Base-by-base conservation (phyloP, 176 grass and related monocot genomes). In the Puccinellia tenuiflora region DNA sequence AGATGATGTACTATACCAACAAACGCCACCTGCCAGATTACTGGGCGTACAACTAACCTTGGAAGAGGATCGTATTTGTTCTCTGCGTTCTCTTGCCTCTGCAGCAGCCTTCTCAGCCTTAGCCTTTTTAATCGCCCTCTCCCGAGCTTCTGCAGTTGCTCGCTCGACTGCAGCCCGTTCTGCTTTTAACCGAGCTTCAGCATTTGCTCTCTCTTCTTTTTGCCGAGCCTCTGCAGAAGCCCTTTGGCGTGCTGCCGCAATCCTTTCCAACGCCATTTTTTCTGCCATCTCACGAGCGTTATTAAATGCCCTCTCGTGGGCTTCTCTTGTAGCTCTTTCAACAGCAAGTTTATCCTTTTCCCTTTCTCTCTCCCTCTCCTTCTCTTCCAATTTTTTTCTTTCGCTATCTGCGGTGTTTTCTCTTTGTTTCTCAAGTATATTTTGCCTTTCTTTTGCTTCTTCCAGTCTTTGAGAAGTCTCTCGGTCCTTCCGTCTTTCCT, bases 101-200 rank as follows among this genome's bases (percentile, higher is more conserved):
- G 79, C 84, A 48, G 91, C 88, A 90, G 90, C 85, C 75, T 92
- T 90, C 26, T 91, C 92, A 72, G 96, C 90, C 84, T 86, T 91
- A 29, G 92, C 89, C 85, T 90, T 99, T 82, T 99, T 91, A 60
- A 93, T 91, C 11, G 93, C 96, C 31, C 93, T 90, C 73, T 90
- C 96, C 17, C 89, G 78, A 86, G 93, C 91, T 86, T 99, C 96
- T 50, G 89, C 63, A n/a, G 92, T 97, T 73, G 95, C 95, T 87
- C 90, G 78, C 75, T 92, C 92, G 33, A 97, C 95, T 72, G 95
- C 95, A 39, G 88, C 95, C 38, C 95, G 85, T 80, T 97, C 92
- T 60, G 88, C 88, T 88, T 88, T 97, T 82, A 91, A 47, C 76
- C 92, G 88, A 85, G 90, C 91, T 80, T 91, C 82, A 8, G 63